Conservation (phyloP, 805 yeast genomes). For the Metschnikowia koreensis region DNA sequence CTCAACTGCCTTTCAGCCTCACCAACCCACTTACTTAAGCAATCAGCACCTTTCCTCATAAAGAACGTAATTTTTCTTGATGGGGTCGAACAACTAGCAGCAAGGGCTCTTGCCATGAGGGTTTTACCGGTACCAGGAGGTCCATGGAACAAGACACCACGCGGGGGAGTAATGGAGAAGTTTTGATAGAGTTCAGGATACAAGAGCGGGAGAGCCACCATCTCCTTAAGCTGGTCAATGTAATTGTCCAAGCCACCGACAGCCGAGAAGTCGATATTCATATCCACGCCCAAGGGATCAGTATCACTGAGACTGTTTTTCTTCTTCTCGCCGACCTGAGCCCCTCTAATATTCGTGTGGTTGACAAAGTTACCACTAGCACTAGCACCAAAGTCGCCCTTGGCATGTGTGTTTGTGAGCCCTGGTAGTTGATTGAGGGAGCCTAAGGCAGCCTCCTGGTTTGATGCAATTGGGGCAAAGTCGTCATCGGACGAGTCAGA, state of each 20-base stretch:
- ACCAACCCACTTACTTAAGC: slow-evolving; percentile 97
- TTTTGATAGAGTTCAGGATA: slow-evolving; percentile 92
- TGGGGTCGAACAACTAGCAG: slow-evolving; percentile 88
- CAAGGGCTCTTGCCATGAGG: slow-evolving; percentile 94
- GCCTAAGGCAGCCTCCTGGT: background rate
- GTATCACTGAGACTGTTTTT: slow-evolving; percentile 75
- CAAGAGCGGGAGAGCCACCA: slow-evolving; percentile 89
- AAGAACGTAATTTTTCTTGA: slow-evolving; percentile 88
- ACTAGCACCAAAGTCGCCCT: slow-evolving; percentile 3
- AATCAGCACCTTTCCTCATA: slow-evolving; percentile 98
- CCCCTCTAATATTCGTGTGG: slow-evolving; percentile 33
- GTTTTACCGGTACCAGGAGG: slow-evolving; percentile 99
- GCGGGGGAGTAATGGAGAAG: slow-evolving; percentile 90
- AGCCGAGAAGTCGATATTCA: slow-evolving; percentile 77
- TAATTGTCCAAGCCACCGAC: slow-evolving; percentile 93
- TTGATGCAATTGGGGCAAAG: slow-evolving; percentile 20
- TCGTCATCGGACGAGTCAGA: slow-evolving; percentile 68
- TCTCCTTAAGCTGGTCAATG: slow-evolving; percentile 89
- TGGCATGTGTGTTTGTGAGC: slow-evolving; percentile 5
- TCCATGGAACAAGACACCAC: slow-evolving; percentile 97
- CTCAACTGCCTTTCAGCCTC: slow-evolving; percentile 96
- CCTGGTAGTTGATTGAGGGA: slow-evolving; percentile 7
- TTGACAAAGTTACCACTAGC: slow-evolving; percentile 15
- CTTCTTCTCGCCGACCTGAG: slow-evolving; percentile 35
- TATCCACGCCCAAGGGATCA: slow-evolving; percentile 89